Base-by-base conservation (phyloP, 768 basidiomycete species). In the Termitomyces sp. region DNA sequence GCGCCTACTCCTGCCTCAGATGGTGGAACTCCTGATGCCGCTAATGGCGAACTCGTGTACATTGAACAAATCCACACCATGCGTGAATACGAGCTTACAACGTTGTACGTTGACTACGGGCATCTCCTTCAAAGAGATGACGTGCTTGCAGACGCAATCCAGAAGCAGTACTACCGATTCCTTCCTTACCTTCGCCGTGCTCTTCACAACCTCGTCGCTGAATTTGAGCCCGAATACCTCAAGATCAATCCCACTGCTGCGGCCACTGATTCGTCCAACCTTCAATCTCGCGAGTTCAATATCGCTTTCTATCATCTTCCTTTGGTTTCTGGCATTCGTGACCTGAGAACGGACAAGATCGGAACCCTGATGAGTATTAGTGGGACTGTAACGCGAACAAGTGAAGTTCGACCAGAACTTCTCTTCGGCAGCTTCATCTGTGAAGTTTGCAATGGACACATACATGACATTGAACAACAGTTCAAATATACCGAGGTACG, bases 401-500 rank as follows among this genome's bases (percentile, higher is more conserved):
- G 92, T 63, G 97, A 99, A 76, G 97, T 99, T 46, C 80, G 97
- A 31, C 97, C 97, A 2, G 97, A 98, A 72, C 73, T 99, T 49
- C 77, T 98, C 20, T 94, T 82, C 65, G 97, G 96, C 20, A 94
- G 91, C 58, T 99, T 97, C 69, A 84, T 88, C 47, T 99, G 97
- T 64, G 89, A 92, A 71, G 81, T 88, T 43, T 99, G 97, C 67
- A 81, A 84, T 46, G 92, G 90, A 31, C 76, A 88, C 12, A 88
- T 98, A 26, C 84, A 88, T 55, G 96, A 98, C 67, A 87, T 99
- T 48, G 97, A 99, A 68, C 97, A 99, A 69, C 97, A 99, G 69
- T 99, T 99, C 82, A 99, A 98, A 69, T 98, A 98, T 69, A 99
- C 97, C 20, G 97, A 98, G 79, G 94, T 94, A 63, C 32, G 72